Evolutionary conservation across 192 early-diverging fungal genomes (phyloP), one percentile per base, ranked within the genome.

Genomic region (Gryganskiella cystojenkinii): DNA sequence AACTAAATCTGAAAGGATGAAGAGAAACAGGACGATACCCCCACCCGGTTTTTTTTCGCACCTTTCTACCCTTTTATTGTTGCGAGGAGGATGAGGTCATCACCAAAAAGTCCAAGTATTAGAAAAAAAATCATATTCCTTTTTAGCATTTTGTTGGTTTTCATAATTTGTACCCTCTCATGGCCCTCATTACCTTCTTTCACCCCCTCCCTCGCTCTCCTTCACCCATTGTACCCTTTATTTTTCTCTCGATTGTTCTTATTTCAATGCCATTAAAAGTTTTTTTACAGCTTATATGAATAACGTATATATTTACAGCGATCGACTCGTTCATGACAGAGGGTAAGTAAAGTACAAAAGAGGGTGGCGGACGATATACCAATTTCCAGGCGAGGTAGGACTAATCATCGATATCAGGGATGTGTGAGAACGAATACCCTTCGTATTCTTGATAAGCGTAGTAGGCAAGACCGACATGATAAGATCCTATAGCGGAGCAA

Each of bases 401-500:
- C 37, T 55, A 64, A 54, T 71, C 71, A 44, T 79, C 83, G 64
- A 85, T 42, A 47, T 83, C 64, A 49, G 86, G 76, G 56, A 85
- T 86, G 47, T 81, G 72, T 3, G 61, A 58, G 40, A 86, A 88
- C n/a, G 84, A 83, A 44, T 85, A 85, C 5, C 87, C 87, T 7
- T 84, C 84, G 34, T 85, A 85, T 22, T 81, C 76, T 33, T 85
- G 70, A 50, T 85, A 88, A n/a, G 87, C 87, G 50, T 88, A 88
- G 27, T 86, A 88, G 4, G 87, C 87, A 20, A 88, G 35, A 11
- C 61, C 78, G 9, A 85, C 71, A 63, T 88, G 87, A 47, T 88
- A 88, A 1, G 81, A 43, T 46, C 87, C 84, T 87, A 56, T 0
- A 45, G 19, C 44, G 30, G 6, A 19, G 45, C 7, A 52, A 47